Conservation (phyloP, 495 filamentous ascomycete species). For the Symbiotaphrina buchneri region DNA sequence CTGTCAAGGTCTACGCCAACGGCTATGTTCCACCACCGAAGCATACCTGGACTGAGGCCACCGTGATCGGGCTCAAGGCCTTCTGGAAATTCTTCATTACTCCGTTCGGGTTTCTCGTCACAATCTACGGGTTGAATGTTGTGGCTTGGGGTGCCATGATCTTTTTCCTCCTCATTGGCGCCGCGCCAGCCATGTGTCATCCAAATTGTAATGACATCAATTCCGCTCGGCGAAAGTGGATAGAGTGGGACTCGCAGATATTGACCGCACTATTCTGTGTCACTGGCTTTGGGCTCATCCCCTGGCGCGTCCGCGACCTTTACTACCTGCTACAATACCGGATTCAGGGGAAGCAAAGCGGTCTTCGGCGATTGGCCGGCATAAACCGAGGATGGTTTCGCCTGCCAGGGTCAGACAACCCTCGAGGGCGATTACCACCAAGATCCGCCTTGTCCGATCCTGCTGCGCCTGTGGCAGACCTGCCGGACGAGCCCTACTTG, state of each 20-base stretch:
- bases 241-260: conserved; percentile 70
- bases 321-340: conserved; percentile 47
- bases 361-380: conserved; percentile 34
- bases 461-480: too few species aligned
- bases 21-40: conserved; percentile 53
- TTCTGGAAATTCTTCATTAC: conserved; percentile 38
- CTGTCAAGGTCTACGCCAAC: conserved; percentile 18
- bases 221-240: conserved; percentile 53
- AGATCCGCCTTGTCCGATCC: conserved; percentile 10
- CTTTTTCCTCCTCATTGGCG: conserved; percentile 60
- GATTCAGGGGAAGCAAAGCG: conserved; percentile 23
- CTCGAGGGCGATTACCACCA: conserved; percentile 3
- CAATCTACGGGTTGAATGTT: conserved; percentile 57
- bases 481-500: conserved; percentile 20
- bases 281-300: conserved; percentile 61
- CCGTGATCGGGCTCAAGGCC: conserved; percentile 27
- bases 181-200: conserved; percentile 57
- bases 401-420: conserved; percentile 24
- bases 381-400: conserved; percentile 54
- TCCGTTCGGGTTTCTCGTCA: conserved; percentile 48
- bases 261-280: conserved; percentile 73
- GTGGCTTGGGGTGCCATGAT: conserved; percentile 84
- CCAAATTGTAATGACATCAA: conserved; percentile 51
- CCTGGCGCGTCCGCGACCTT: conserved; percentile 67
- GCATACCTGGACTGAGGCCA: conserved; percentile 28